Evolutionary conservation across 768 basidiomycete genomes (phyloP), one percentile per base, ranked within the genome.

Genomic region (Leccinum aurantiacum): DNA sequence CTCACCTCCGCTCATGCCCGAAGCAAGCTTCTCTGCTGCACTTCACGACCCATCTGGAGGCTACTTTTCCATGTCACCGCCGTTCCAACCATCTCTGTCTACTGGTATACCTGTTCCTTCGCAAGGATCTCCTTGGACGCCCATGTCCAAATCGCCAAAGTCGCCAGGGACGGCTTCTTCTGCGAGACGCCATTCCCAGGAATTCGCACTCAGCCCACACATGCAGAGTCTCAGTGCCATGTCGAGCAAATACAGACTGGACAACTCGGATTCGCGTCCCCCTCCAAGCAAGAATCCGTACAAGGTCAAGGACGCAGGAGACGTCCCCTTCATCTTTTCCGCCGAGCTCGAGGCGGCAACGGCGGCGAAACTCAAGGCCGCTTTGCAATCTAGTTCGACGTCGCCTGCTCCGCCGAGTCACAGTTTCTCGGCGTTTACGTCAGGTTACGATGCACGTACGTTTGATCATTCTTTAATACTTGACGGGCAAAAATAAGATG

Each of bases 281-380:
- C 46, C 6, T 4, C 13, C 55, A 14, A 15, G 15, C 49, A 70
- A 63, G 65, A 62, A 47, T 6, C 48, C 38, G 7, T 65, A 63
- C 53, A 73, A 50, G 15, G 66, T 65, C 60, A 72, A 70, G 59
- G 71, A 73, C 27, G 71, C 73, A 1, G 71, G 71, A 1, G 71
- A 73, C 38, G 67, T 68, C 10, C 71, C 71, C 0, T 73, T 73
- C n/a, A 70, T 73, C 3, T 72, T 74, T 25, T 74, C 70, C 2
- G 57, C 70, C 2, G 72, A 73, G n/a, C 62, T 70, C 6, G 71
- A 72, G 58, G 71, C 70, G 15, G 71, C 58, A 0, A 68, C 72
- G 3, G 67, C 71, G 5, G 71, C 71, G 22, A 73, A 64, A 13
- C 56, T 73, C 11, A 61, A 73, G 22, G 71, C 69, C 1, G 71